phyloP scores from a whole-genome alignment of 2,329 filamentous ascomycete species.

The Trichoderma polysporum region DNA sequence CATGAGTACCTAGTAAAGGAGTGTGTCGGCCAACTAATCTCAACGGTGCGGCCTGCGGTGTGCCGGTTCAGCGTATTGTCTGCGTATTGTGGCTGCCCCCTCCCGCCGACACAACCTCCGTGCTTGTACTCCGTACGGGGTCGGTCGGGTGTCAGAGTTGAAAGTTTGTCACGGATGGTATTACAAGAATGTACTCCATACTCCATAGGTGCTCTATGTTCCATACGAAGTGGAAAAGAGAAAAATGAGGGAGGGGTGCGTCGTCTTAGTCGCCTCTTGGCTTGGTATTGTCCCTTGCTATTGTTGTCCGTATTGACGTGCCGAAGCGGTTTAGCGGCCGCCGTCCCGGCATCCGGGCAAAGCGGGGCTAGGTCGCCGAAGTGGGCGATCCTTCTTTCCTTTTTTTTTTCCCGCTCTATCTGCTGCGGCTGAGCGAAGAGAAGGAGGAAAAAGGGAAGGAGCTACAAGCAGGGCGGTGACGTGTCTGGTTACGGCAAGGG shows the following conservation, averaged over 20 bases:
- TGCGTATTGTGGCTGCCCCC: conserved; percentile 10
- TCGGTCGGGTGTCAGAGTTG: not conserved
- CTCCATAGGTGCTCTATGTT: too few relatives aligned
- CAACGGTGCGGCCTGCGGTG: not conserved
- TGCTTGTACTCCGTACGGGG: not conserved
- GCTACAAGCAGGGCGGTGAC: not conserved
- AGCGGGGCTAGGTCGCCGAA: conserved; percentile 20
- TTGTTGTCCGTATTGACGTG: conserved; percentile 35
- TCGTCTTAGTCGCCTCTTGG: conserved; percentile 12
- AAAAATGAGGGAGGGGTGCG: not conserved
- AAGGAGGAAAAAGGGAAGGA: not conserved
- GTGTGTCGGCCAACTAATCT: not conserved
- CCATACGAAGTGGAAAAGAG: not conserved
- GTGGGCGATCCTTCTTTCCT: not conserved
- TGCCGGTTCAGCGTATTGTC: conserved; percentile 16
- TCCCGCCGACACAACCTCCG: not conserved
- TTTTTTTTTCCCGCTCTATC: not conserved
- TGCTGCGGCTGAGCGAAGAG: not conserved
- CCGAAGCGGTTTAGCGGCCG: conserved; percentile 33
- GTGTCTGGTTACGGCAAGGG: not conserved
- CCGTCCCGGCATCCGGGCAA: conserved; percentile 22
- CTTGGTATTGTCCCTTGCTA: conserved; percentile 37
- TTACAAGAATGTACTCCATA: not conserved
- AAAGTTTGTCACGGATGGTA: not conserved
- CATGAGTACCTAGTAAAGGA: too few relatives aligned